A percentile compares a stretch with the other conserved stretches of the same genome.
Evolutionary conservation across 805 yeast species (phyloP).

Genomic region (Candida khao-thaluensis): DNA sequence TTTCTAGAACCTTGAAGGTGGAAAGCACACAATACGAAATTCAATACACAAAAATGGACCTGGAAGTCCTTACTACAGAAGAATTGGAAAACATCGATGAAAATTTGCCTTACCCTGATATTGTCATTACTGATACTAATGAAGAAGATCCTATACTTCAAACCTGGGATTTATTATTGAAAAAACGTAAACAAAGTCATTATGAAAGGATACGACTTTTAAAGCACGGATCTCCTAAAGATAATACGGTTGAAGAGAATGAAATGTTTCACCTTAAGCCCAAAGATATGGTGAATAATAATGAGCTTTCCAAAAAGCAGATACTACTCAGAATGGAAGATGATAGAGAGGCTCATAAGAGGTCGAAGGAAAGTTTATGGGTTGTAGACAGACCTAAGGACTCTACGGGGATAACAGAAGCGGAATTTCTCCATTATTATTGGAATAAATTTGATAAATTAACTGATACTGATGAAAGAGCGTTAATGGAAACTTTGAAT

Average conservation of each 20-base stretch:
- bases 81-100: conserved; percentile 33
- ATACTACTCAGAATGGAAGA: conserved; percentile 82
- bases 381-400: conserved; percentile 51
- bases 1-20: conserved; percentile 35
- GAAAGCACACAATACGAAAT: conserved; percentile 25
- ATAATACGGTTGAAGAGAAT: conserved; percentile 27
- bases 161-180: conserved; percentile 49
- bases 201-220: conserved; percentile 47
- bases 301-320: conserved; percentile 44
- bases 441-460: conserved; percentile 49
- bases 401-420: conserved; percentile 34
- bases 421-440: conserved; percentile 42
- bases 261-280: conserved; percentile 28
- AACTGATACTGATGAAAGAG: conserved; percentile 44
- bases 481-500: conserved; percentile 44
- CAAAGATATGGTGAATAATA: conserved; percentile 17
- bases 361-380: conserved; percentile 81
- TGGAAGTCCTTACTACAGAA: conserved; percentile 31
- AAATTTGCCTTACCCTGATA: conserved; percentile 36
- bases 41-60: conserved; percentile 25
- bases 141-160: conserved; percentile 28
- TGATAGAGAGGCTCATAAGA: conserved; percentile 87
- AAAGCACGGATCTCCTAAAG: conserved; percentile 23
- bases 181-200: conserved; percentile 50
- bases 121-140: conserved; percentile 15